Conservation (phyloP, 164 flowering plant species). For the Paratinospora sagittata region DNA sequence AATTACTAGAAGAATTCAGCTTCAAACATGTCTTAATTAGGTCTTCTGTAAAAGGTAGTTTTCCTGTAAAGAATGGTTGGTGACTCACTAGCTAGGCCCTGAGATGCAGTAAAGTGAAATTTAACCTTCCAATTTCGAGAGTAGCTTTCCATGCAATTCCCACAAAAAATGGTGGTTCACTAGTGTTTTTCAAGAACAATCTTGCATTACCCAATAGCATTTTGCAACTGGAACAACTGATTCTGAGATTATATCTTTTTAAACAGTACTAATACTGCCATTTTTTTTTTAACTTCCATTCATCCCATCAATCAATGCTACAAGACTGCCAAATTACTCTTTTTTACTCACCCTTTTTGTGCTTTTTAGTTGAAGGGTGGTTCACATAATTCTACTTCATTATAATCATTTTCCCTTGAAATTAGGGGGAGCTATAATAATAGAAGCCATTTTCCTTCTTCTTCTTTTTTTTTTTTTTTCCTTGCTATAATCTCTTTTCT, state of each 20-base stretch:
- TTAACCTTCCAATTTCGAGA: neutral
- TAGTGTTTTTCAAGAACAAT: neutral
- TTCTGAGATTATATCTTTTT: neutral
- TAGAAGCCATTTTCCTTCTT: neutral
- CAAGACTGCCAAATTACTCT: neutral
- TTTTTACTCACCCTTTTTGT: neutral
- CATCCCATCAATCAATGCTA: neutral
- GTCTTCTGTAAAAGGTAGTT: neutral
- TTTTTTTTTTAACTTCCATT: neutral
- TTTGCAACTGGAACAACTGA: neutral
- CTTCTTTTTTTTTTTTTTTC: neutral
- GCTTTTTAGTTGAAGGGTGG: neutral
- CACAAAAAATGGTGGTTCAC: neutral
- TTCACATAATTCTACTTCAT: slow-evolving; percentile 5
- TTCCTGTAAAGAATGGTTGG: neutral
- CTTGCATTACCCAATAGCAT: neutral
- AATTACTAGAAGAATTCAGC: neutral
- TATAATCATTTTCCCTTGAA: slow-evolving; percentile 1
- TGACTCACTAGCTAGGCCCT: neutral
- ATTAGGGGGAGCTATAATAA: neutral
- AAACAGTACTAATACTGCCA: no score
- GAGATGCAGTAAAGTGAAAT: neutral
- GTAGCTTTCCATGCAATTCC: neutral
- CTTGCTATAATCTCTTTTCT: neutral
- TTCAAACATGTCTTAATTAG: neutral